phyloP scores from a whole-genome alignment of 2,329 filamentous ascomycete genomes.

The Phaeosphaeria sp. region DNA sequence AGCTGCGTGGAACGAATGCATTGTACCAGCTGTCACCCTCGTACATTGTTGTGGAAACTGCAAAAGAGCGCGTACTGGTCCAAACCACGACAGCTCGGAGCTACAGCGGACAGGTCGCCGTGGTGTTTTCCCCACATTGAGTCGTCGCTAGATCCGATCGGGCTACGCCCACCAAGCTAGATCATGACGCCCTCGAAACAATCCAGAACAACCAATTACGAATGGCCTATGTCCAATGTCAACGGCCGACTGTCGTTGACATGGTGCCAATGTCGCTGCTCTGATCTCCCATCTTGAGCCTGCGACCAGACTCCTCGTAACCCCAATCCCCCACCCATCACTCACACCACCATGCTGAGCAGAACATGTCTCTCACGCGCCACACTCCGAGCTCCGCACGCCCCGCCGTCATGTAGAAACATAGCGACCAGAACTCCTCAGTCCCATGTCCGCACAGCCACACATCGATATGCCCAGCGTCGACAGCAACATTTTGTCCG shows the following conservation, averaged over 20 bases:
- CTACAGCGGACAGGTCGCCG: neutral
- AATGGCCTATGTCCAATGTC: neutral
- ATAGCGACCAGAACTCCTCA: slow-evolving; percentile 26
- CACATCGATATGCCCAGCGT: slow-evolving; percentile 50
- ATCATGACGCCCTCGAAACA: slow-evolving; percentile 26
- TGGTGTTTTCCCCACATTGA: neutral
- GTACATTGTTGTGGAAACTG: slow-evolving; percentile 59
- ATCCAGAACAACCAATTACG: neutral
- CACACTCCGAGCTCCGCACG: slow-evolving; percentile 29
- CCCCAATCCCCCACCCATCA: neutral
- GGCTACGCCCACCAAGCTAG: neutral
- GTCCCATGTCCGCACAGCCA: slow-evolving; percentile 30
- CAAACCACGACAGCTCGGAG: neutral
- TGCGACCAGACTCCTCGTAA: neutral
- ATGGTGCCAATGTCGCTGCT: slow-evolving; percentile 18
- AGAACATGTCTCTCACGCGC: slow-evolving; percentile 39
- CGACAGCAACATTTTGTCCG: slow-evolving; percentile 55
- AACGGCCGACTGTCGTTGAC: neutral
- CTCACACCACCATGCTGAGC: slow-evolving; percentile 38
- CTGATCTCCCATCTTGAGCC: slow-evolving; percentile 15
- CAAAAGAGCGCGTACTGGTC: neutral
- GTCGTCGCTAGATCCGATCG: neutral
- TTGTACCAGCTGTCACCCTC: slow-evolving; percentile 71
- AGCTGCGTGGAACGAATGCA: slow-evolving; percentile 69
- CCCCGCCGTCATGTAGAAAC: slow-evolving; percentile 34